phyloP scores from a whole-genome alignment of 2,329 filamentous ascomycete genomes.

The Cladosporium sp. region DNA sequence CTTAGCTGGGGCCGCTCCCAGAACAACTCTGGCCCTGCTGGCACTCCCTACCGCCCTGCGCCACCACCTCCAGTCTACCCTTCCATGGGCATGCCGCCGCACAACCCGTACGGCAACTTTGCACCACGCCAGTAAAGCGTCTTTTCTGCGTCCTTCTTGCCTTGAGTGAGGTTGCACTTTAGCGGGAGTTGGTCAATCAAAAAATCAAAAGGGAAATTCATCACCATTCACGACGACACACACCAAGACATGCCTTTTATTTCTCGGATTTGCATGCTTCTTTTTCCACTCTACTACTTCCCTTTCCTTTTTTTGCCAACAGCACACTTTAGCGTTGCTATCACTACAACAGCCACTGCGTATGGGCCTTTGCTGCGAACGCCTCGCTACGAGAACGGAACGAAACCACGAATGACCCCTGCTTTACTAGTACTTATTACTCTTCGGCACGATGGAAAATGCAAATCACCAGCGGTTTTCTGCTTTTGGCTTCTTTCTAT shows the following conservation, averaged over 20 bases:
- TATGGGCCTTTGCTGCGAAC: constrained; percentile 12
- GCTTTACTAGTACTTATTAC: constrained; percentile 9
- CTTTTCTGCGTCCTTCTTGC: constrained; percentile 40
- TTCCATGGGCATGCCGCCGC: constrained; percentile 64
- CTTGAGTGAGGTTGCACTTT: constrained; percentile 45
- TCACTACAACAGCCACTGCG: constrained; percentile 15
- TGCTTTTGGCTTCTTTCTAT: constrained; percentile 19
- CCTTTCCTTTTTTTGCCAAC: constrained; percentile 18
- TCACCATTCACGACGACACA: constrained; percentile 26
- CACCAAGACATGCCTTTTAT: constrained; percentile 21
- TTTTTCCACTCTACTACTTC: constrained; percentile 19
- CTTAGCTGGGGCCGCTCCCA: constrained; percentile 97
- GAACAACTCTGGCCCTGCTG: constrained; percentile 96
- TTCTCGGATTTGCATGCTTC: constrained; percentile 21
- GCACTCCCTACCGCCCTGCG: constrained; percentile 93
- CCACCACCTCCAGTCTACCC: constrained; percentile 76
- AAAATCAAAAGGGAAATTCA: constrained; percentile 25
- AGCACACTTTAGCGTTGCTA: constrained; percentile 22
- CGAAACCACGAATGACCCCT: constrained; percentile 18
- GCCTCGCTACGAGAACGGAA: constrained; percentile 19
- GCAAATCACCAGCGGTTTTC: constrained; percentile 17
- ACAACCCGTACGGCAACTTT: constrained; percentile 65
- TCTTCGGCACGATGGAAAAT: constrained; percentile 15
- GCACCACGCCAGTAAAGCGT: constrained; percentile 62
- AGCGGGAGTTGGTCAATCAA: constrained; percentile 42